Percentiles rank a stretch among this genome's conserved stretches.
Evolutionary conservation across 176 grass and related monocot genomes (phyloP).

Genomic region (Lolium rigidum): DNA sequence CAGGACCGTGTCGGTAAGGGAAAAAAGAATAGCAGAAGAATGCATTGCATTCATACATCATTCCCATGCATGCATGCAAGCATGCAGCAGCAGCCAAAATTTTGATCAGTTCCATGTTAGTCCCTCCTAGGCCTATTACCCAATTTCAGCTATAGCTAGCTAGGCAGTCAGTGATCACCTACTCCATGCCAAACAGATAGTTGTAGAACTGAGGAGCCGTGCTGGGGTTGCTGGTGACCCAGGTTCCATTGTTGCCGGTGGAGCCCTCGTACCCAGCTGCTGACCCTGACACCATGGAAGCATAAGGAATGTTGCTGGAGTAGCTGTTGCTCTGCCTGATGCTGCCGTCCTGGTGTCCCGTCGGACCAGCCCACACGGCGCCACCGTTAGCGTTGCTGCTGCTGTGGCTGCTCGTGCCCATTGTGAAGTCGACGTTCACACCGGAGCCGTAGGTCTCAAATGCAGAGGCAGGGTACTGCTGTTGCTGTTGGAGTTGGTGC

Average conservation of each 20-base stretch:
- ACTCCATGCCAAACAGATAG: slow-evolving; percentile 86
- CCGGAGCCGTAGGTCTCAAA: slow-evolving; percentile 68
- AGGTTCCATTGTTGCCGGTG: slow-evolving; percentile 59
- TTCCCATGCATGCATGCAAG: slow-evolving; percentile 20
- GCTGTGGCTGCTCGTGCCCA: slow-evolving; percentile 50
- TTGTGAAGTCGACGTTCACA: slow-evolving; percentile 82
- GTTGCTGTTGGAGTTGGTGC: slow-evolving; percentile 39
- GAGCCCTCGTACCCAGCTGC: slow-evolving; percentile 57
- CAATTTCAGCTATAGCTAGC: slow-evolving; percentile 35
- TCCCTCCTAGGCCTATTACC: slow-evolving; percentile 69
- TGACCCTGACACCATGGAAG: slow-evolving; percentile 50
- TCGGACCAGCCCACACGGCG: slow-evolving; percentile 52
- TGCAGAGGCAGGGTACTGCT: slow-evolving; percentile 41
- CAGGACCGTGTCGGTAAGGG: slow-evolving; percentile 52
- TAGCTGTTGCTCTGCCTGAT: slow-evolving; percentile 53
- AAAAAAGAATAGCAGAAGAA: slow-evolving; percentile 50
- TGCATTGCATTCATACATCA: slow-evolving; percentile 41
- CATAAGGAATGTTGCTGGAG: slow-evolving; percentile 65
- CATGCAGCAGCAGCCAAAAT: slow-evolving; percentile 58
- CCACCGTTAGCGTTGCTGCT: slow-evolving; percentile 22
- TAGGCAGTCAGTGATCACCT: slow-evolving; percentile 48
- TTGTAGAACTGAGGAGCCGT: slow-evolving; percentile 69
- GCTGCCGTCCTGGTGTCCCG: slow-evolving; percentile 45
- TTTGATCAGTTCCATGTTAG: slow-evolving; percentile 82
- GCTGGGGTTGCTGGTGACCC: slow-evolving; percentile 52